Evolutionary conservation across 495 filamentous ascomycete species (phyloP), one percentile per base, ranked within the genome.

Genomic region (Tirmania nivea): DNA sequence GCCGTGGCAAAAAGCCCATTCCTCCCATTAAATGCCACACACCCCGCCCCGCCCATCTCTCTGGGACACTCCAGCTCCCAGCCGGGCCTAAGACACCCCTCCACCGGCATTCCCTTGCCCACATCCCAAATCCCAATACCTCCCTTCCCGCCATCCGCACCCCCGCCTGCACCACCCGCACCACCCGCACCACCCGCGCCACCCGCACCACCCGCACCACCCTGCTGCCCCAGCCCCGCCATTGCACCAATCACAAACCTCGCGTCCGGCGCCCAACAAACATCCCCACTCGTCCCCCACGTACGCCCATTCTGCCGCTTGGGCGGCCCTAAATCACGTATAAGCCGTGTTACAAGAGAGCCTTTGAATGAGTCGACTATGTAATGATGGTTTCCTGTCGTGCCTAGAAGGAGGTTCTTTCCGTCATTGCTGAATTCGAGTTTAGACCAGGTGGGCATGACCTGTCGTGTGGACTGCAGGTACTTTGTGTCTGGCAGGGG

Each of bases 341-440:
- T 68, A 36, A 78, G 69, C 64, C 79, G 83, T 10, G 80, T 78
- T 60, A 79, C 80, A 1, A 95, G 59, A 17, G 66, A 69, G 16
- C 87, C 88, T 35, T 82, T 75, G 67, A 94, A 96, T 1, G 92
- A 84, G 65, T 97, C 90, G 25, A 97, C 69, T 25, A 97, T 68
- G 58, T 83, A 90, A 61, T 96, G 92, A 3, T 86, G 84, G 45
- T 72, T 71, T 10, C 79, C 80, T 31, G 80, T 81, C 8, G 88
- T 94, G 25, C 83, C 80, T 34, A 96, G 58, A 20, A 97, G 74
- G 52, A 97, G 63, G 55, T 75, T 76, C 63, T 93, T 92, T 0
- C 90, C 90, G 63, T 97, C 89, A 63, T 96, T 96, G 51, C 83
- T 83, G 64, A 97, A 96, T 56, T 93, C 84, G 20, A 97, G 70